Conservation (phyloP, 495 filamentous ascomycete genomes). For the Aspergillus indologenus region DNA sequence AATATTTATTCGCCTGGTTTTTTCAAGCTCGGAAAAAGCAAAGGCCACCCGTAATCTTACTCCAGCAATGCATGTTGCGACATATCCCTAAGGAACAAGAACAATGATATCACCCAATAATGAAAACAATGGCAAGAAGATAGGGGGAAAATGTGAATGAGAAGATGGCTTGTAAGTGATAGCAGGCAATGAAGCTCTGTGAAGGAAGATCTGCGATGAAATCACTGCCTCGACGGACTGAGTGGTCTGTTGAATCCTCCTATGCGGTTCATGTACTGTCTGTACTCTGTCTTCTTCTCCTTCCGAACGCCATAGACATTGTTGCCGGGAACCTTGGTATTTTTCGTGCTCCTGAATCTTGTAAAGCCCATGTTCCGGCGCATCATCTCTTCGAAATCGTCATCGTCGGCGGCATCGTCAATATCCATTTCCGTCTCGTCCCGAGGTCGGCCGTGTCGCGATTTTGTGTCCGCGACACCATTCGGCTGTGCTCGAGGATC, state of each 20-base stretch:
- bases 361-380: slow-evolving; percentile 83
- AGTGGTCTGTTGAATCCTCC: slow-evolving; percentile 95
- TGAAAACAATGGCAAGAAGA: neutral
- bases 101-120: slow-evolving; percentile 6
- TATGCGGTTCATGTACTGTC: slow-evolving; percentile 98
- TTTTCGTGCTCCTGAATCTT: slow-evolving; percentile 81
- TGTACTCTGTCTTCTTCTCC: slow-evolving; percentile 93
- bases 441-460: slow-evolving; percentile 17
- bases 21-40: neutral
- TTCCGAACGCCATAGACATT: slow-evolving; percentile 79
- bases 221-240: slow-evolving; percentile 48
- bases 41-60: slow-evolving; percentile 13
- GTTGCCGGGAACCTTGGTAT: slow-evolving; percentile 88
- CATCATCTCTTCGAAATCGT: slow-evolving; percentile 74
- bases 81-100: neutral
- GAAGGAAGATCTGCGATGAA: neutral
- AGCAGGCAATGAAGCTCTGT: neutral
- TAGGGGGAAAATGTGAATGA: slow-evolving; percentile 7
- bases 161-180: neutral
- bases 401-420: slow-evolving; percentile 55
- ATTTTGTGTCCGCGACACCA: slow-evolving; percentile 23
- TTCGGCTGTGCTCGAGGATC: slow-evolving; percentile 29
- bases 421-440: slow-evolving; percentile 44
- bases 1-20: neutral
- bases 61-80: slow-evolving; percentile 24